Conservation (phyloP, 1,284 basidiomycete species). For the Fomitopsis palustris region DNA sequence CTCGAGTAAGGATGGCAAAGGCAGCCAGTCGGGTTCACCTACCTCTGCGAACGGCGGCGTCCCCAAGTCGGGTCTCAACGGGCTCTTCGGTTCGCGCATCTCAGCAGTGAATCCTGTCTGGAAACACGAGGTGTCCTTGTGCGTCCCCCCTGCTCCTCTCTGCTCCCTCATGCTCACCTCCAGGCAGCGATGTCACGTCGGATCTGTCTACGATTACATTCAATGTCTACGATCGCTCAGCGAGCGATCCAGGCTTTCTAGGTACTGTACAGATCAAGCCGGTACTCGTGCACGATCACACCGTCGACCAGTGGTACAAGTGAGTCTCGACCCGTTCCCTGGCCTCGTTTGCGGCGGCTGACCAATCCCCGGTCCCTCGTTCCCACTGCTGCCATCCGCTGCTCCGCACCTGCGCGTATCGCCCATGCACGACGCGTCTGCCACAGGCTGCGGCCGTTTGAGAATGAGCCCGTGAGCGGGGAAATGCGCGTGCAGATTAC, state of each 20-base stretch:
- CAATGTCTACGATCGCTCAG: constrained; percentile 89
- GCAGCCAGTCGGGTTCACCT: constrained; percentile 22
- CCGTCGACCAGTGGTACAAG: constrained; percentile 98
- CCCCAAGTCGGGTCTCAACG: constrained; percentile 30
- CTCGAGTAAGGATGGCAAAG: constrained; percentile 33
- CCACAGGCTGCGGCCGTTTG: constrained; percentile 69
- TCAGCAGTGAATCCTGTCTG: constrained; percentile 91
- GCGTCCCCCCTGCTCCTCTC: constrained; percentile 34
- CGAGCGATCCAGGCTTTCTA: constrained; percentile 84
- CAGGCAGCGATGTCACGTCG: constrained; percentile 88
- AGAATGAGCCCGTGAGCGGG: constrained; percentile 81
- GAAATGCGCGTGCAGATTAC: constrained; percentile 95
- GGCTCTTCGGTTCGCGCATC: constrained; percentile 56
- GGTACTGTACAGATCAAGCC: constrained; percentile 93
- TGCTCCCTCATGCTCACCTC: constrained; percentile 8
- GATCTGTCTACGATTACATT: constrained; percentile 84
- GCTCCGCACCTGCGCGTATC: neutral
- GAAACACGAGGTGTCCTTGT: constrained; percentile 99
- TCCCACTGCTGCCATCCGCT: neutral
- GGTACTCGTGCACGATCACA: constrained; percentile 84
- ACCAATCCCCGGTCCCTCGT: neutral
- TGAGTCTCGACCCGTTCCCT: constrained; percentile 38
- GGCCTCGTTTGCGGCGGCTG: neutral
- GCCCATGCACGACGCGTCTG: neutral
- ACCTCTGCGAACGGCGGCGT: constrained; percentile 38